phyloP scores from a whole-genome alignment of 2,329 filamentous ascomycete species.

The Ascochyta fabae region DNA sequence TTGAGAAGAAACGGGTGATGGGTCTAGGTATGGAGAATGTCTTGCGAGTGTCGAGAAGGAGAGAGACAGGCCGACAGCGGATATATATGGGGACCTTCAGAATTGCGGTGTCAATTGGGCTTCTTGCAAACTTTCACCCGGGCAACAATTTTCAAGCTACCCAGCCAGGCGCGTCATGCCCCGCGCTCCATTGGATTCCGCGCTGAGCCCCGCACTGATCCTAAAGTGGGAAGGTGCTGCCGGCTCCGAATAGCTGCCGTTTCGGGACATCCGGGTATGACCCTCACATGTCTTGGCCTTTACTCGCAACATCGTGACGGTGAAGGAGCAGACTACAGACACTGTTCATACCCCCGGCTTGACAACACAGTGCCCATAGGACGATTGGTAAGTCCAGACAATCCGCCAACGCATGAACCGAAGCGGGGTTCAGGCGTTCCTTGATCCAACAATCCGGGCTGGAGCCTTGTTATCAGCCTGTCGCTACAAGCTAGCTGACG shows the following conservation, averaged over 20 bases:
- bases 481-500: conserved; percentile 1
- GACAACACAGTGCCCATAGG: not conserved
- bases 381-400: not conserved
- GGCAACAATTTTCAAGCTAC: conserved; percentile 30
- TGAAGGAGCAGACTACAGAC: not conserved
- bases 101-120: conserved; percentile 30
- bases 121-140: conserved; percentile 29
- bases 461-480: conserved; percentile 7
- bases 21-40: conserved; percentile 1
- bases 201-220: not conserved
- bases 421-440: conserved; percentile 10
- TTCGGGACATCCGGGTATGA: not conserved
- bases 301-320: not conserved
- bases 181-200: conserved; percentile 8
- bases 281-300: not conserved
- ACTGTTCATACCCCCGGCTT: no score
- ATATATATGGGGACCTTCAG: conserved; percentile 33
- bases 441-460: conserved; percentile 1
- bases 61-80: conserved; percentile 18
- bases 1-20: conserved; percentile 5
- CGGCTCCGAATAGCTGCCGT: conserved; percentile 14
- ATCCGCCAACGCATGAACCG: not conserved
- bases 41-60: conserved; percentile 15
- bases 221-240: conserved; percentile 15
- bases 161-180: conserved; percentile 30